Conservation (phyloP, 306 rosid species). For the Dicorynia guianensis region DNA sequence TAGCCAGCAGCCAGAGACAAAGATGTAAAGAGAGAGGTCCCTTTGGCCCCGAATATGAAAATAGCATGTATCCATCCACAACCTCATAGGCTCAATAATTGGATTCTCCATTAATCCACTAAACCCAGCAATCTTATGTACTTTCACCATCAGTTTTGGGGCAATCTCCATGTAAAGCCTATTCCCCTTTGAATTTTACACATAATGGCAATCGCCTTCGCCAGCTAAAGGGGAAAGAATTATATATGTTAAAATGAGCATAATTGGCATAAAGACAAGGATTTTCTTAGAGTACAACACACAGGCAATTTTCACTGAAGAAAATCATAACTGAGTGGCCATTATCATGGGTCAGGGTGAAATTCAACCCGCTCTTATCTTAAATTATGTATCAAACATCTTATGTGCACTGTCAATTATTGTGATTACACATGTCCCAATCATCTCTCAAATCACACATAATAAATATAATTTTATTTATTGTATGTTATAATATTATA, state of each 20-base stretch:
- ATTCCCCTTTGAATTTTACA: neutral
- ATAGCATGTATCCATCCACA: no score
- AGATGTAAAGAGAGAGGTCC: no score
- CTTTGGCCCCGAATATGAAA: no score
- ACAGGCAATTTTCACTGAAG: neutral
- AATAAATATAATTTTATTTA: no score
- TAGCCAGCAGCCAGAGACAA: no score
- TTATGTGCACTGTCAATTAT: neutral
- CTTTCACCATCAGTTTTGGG: no score
- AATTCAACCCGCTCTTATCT: conserved; percentile 10
- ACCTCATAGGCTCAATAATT: no score
- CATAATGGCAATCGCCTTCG: conserved; percentile 10
- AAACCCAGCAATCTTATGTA: no score
- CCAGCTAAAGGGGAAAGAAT: neutral
- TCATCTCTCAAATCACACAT: neutral
- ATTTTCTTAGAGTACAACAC: no score
- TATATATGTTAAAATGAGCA: neutral
- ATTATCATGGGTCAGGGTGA: conserved; percentile 10
- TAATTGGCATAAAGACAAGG: neutral
- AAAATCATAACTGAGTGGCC: conserved; percentile 33
- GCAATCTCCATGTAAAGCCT: no score
- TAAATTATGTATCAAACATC: neutral
- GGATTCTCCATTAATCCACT: no score
- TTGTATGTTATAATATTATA: no score
- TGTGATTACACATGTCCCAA: conserved; percentile 10